Evolutionary conservation across 768 basidiomycete species (phyloP).

Genomic region (Kwoniella sp.): DNA sequence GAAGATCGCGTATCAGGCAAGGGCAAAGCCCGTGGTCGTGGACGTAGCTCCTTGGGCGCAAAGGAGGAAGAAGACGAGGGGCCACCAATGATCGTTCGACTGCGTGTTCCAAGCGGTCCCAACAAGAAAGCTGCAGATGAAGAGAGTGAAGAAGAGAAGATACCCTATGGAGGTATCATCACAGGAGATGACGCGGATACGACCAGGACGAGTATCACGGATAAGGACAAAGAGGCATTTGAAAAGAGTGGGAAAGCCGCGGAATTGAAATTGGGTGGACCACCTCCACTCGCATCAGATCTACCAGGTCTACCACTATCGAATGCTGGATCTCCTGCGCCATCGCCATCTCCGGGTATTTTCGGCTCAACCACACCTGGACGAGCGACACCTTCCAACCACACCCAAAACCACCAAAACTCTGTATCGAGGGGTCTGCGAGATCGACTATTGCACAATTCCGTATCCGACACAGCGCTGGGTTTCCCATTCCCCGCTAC

Average conservation of each 20-base stretch:
- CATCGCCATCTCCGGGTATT: constrained; percentile 17
- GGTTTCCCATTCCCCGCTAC: constrained; percentile 28
- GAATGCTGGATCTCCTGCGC: constrained; percentile 22
- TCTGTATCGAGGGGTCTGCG: constrained; percentile 36
- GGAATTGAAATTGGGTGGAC: constrained; percentile 61
- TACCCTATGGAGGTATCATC: constrained; percentile 84
- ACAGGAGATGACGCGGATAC: constrained; percentile 70
- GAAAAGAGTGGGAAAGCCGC: constrained; percentile 71
- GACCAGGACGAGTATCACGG: constrained; percentile 66
- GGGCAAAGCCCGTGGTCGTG: neutral
- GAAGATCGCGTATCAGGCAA: neutral
- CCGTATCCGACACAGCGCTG: constrained; percentile 17
- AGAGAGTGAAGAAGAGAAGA: constrained; percentile 58
- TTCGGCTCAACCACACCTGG: constrained; percentile 21
- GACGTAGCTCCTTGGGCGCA: neutral
- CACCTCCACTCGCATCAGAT: constrained; percentile 27
- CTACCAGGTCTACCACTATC: constrained; percentile 6
- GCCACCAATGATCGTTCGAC: constrained; percentile 25
- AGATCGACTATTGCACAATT: constrained; percentile 42
- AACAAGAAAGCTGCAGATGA: constrained; percentile 62
- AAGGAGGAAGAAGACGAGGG: neutral
- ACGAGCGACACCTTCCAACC: constrained; percentile 1
- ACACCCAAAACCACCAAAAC: neutral
- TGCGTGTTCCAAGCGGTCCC: constrained; percentile 30
- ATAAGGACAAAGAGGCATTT: constrained; percentile 68